Conservation (phyloP, 2,329 filamentous ascomycete species). For the Colletotrichum sp. region DNA sequence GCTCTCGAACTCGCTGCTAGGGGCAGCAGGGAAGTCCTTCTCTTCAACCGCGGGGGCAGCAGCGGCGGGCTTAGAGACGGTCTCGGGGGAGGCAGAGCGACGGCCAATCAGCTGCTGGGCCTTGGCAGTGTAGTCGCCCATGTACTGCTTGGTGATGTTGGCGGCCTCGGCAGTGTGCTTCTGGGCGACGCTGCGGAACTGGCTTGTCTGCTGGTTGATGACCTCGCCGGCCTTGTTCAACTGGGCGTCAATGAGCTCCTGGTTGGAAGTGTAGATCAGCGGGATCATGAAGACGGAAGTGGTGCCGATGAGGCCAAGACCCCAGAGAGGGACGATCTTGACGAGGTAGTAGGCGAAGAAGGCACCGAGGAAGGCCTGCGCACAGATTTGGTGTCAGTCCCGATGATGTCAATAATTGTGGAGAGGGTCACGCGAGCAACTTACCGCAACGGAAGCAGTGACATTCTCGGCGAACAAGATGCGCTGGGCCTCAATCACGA, state of each 20-base stretch:
- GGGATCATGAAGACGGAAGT: slow-evolving; percentile 66
- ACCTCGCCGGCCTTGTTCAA: slow-evolving; percentile 62
- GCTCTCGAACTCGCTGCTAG: slow-evolving; percentile 16
- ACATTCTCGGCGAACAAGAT: slow-evolving; percentile 74
- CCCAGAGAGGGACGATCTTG: slow-evolving; percentile 75
- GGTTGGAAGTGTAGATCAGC: slow-evolving; percentile 69
- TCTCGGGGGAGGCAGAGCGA: slow-evolving; percentile 47
- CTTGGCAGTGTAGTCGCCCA: slow-evolving; percentile 72
- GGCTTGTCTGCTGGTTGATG: slow-evolving; percentile 66
- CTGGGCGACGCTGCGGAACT: slow-evolving; percentile 65
- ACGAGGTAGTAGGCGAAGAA: slow-evolving; percentile 72
- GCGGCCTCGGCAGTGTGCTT: slow-evolving; percentile 70
- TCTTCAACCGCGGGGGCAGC: slow-evolving; percentile 24
- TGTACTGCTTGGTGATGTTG: slow-evolving; percentile 69
- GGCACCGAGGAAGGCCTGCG: slow-evolving; percentile 62
- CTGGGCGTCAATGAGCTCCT: slow-evolving; percentile 72
- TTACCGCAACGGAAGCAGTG: slow-evolving; percentile 62
- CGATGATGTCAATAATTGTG: slow-evolving; percentile 4
- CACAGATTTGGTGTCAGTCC: not conserved
- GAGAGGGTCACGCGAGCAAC: slow-evolving; percentile 29
- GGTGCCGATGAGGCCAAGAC: slow-evolving; percentile 64
- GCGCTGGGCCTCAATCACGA: slow-evolving; percentile 72
- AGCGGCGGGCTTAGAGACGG: slow-evolving; percentile 38
- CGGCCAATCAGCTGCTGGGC: slow-evolving; percentile 67
- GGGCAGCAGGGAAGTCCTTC: slow-evolving; percentile 26